phyloP scores from a whole-genome alignment of 225 moss, liverwort and hornwort species.

The Sphagnum contortum region DNA sequence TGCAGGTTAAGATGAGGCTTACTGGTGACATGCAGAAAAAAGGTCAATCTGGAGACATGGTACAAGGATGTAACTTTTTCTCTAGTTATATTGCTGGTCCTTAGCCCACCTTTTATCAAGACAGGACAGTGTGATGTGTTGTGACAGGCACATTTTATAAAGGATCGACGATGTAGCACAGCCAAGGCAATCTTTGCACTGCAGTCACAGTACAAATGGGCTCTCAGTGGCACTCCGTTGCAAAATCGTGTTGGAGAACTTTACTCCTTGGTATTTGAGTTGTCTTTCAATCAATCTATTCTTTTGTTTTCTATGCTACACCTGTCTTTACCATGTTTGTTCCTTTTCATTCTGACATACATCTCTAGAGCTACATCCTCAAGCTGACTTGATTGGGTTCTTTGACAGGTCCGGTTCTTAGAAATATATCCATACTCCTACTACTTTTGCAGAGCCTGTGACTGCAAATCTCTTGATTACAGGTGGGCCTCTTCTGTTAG shows the following conservation, averaged over 20 bases:
- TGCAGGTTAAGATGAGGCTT: no score
- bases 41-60: no score
- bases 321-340: neutral
- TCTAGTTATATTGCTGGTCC: no score
- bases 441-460: constrained; percentile 56
- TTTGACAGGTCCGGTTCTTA: constrained; percentile 44
- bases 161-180: constrained; percentile 50
- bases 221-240: constrained; percentile 63
- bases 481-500: constrained; percentile 13
- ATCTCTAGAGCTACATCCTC: neutral
- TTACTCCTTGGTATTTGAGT: constrained; percentile 39
- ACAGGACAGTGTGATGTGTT: no score
- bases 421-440: constrained; percentile 52
- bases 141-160: constrained; percentile 54
- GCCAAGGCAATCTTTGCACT: constrained; percentile 48
- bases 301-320: neutral
- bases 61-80: no score
- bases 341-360: neutral
- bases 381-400: neutral
- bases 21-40: no score
- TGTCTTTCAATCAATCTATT: no score
- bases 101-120: no score
- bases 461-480: constrained; percentile 57
- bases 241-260: constrained; percentile 63
- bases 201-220: constrained; percentile 50